Evolutionary conservation across 495 filamentous ascomycete genomes (phyloP), one percentile per base, ranked within the genome.

Genomic region (Paragyromitra xinjiangensis): DNA sequence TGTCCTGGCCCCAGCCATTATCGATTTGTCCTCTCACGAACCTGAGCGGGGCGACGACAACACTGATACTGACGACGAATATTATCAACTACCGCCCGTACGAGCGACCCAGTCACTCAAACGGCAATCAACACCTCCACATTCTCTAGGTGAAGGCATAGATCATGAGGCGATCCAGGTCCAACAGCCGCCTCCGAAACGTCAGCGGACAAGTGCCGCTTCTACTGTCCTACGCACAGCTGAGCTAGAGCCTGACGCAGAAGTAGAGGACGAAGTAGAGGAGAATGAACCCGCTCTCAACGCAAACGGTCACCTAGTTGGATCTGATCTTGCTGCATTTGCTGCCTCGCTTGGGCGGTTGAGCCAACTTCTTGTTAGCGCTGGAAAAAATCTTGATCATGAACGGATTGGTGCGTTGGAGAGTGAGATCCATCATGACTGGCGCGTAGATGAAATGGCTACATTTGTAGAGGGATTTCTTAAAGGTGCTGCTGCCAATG

Each of bases 401-500:
- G 75, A 79, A 37, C 59, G 75, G 12, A 71, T 79, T 61, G 63
- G 66, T 48, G 75, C 75, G 9, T 24, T 79, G 48, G 77, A 77
- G 67, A 63, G 64, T 22, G 77, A 79, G 26, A 79, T 79, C 3
- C 77, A 79, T 1, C 77, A 79, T 6, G 77, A 79, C 44, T 79
- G 77, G 77, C 67, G 69, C 19, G 77, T 79, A 12, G 77, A 79
- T 14, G 77, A 79, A 29, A 79, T 79, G 77, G 75, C 77, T 7
- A 79, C 77, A 3, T 79, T 79, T 53, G 61, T 79, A 37, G 77
- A 79, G 11, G 77, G 77, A 0, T 79, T 79, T 61, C 64, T 79
- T 29, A 79, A 72, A n/a, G 77, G 77, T 14, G 77, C 77, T 26
- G 55, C 71, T 29, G 70, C 70, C 61, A 66, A 73, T 1, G 11